Evolutionary conservation across 2,329 filamentous ascomycete genomes (phyloP).

Genomic region (Purpureocillium takamizusanense): DNA sequence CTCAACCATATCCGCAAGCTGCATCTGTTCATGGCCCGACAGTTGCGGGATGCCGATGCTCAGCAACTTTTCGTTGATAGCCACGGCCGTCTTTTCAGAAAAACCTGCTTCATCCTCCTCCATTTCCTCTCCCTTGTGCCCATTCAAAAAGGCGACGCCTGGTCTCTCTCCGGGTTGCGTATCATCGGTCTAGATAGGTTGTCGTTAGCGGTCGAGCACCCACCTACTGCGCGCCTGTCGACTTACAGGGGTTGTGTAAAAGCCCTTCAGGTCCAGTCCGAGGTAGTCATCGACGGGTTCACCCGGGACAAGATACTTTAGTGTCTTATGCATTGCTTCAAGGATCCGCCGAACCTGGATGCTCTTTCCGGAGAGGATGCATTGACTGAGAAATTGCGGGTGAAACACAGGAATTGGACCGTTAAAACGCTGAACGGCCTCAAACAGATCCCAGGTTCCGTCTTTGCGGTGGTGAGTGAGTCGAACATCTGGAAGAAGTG

Average conservation of each 20-base stretch:
- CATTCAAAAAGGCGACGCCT: constrained; percentile 27
- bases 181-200: background rate
- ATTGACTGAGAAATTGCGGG: constrained; percentile 82
- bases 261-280: constrained; percentile 26
- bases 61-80: constrained; percentile 69
- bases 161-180: constrained; percentile 15
- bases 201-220: background rate
- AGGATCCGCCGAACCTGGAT: constrained; percentile 64
- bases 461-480: constrained; percentile 34
- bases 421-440: constrained; percentile 75
- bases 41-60: constrained; percentile 68
- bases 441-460: constrained; percentile 62
- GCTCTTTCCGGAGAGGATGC: constrained; percentile 72
- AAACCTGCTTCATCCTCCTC: constrained; percentile 56
- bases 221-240: background rate
- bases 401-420: constrained; percentile 85
- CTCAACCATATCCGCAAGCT: constrained; percentile 74
- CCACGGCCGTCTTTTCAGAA: constrained; percentile 59
- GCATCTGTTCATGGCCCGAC: constrained; percentile 78
- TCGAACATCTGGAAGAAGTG: constrained; percentile 44
- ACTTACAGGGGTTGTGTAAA: constrained; percentile 4
- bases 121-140: constrained; percentile 17
- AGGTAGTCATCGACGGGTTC: constrained; percentile 74
- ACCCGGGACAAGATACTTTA: constrained; percentile 78
- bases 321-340: constrained; percentile 58